phyloP scores from a whole-genome alignment of 1,284 basidiomycete genomes.

The Heterobasidion parviporum region DNA sequence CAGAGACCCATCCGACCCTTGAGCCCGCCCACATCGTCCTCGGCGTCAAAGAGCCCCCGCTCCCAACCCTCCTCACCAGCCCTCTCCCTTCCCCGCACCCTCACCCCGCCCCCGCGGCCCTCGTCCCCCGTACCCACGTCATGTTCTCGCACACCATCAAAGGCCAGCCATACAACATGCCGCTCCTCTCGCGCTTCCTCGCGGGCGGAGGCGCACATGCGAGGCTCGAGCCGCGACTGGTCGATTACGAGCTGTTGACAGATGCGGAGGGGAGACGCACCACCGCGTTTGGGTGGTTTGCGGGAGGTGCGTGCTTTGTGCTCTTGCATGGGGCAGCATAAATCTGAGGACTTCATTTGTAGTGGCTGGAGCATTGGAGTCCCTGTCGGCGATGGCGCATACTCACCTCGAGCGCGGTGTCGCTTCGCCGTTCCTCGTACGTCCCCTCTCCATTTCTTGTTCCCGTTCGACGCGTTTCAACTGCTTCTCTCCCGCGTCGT shows the following conservation, averaged over 20 bases:
- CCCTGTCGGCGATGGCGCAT: conserved; percentile 71
- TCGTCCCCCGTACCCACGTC: conserved; percentile 53
- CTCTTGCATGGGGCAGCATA: no score
- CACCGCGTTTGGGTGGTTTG: conserved; percentile 85
- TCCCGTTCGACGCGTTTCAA: neutral
- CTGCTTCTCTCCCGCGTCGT: neutral
- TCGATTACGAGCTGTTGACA: conserved; percentile 83
- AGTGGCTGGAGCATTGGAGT: conserved; percentile 83
- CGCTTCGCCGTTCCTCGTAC: conserved; percentile 75
- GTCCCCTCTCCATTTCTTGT: conserved; percentile 16
- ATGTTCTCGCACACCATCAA: conserved; percentile 93
- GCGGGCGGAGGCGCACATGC: conserved; percentile 17
- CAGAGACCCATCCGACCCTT: conserved; percentile 52
- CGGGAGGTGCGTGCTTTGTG: conserved; percentile 50
- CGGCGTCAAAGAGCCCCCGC: conserved; percentile 83
- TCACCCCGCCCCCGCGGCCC: neutral
- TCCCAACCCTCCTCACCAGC: conserved; percentile 48
- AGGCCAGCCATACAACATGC: conserved; percentile 79
- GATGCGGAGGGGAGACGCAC: conserved; percentile 60
- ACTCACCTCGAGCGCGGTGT: conserved; percentile 72
- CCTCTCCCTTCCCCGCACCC: conserved; percentile 26
- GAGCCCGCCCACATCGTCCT: conserved; percentile 65
- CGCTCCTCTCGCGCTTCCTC: conserved; percentile 65
- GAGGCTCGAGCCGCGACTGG: conserved; percentile 38
- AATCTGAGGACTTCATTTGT: neutral